Evolutionary conservation across 768 basidiomycete genomes (phyloP).

Genomic region (Pholiota molesta): DNA sequence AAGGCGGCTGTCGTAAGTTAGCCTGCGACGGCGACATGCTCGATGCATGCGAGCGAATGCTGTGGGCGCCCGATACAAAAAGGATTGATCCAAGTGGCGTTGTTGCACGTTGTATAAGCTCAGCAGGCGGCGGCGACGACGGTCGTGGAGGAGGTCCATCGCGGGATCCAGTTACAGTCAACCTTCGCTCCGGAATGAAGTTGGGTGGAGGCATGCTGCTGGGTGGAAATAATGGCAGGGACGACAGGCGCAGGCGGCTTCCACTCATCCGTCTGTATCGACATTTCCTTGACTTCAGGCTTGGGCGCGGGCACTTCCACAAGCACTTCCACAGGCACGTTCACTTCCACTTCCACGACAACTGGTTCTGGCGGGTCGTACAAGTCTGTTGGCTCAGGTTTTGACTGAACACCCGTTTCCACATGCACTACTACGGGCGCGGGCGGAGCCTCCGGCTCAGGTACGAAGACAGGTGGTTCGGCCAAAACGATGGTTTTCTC

Average conservation of each 20-base stretch:
- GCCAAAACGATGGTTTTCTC: conserved; percentile 32
- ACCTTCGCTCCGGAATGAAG: conserved; percentile 73
- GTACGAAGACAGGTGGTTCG: conserved; percentile 25
- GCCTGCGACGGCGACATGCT: conserved; percentile 74
- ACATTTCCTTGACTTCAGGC: conserved; percentile 72
- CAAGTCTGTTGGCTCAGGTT: conserved; percentile 32
- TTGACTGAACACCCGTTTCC: conserved; percentile 21
- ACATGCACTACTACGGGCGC: conserved; percentile 4
- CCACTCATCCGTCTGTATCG: conserved; percentile 82
- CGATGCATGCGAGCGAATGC: conserved; percentile 65
- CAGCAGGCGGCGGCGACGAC: conserved; percentile 89
- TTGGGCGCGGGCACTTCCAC: conserved; percentile 45
- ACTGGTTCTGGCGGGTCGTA: conserved; percentile 41
- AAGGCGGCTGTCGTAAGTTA: conserved; percentile 68
- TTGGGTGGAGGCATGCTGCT: conserved; percentile 74
- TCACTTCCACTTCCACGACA: conserved; percentile 29
- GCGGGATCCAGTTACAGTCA: conserved; percentile 44
- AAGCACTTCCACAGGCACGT: conserved; percentile 24
- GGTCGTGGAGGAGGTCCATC: conserved; percentile 86
- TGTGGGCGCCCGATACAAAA: conserved; percentile 52
- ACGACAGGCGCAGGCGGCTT: conserved; percentile 38
- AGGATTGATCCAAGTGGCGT: conserved; percentile 76
- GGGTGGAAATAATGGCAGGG: conserved; percentile 44
- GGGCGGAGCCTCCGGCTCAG: conserved; percentile 14
- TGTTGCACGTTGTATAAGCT: conserved; percentile 88